phyloP scores from a whole-genome alignment of 768 basidiomycete species.

The Naganishia friedmannii region DNA sequence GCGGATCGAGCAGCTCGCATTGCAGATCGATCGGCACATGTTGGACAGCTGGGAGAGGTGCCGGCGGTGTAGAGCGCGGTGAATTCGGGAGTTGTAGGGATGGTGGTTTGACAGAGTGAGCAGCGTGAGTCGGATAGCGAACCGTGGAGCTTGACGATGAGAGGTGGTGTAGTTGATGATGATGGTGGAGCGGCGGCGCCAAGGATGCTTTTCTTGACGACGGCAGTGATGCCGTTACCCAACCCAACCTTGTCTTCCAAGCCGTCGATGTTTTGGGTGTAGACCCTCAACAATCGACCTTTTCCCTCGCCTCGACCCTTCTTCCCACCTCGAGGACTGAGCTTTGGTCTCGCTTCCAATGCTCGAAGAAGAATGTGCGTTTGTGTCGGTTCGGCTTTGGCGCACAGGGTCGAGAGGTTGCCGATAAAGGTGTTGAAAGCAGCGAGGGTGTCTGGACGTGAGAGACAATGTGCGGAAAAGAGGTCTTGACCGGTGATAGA shows the following conservation, averaged over 20 bases:
- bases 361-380: constrained; percentile 86
- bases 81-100: neutral
- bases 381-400: constrained; percentile 66
- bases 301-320: constrained; percentile 54
- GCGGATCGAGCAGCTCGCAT: constrained; percentile 75
- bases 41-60: constrained; percentile 15
- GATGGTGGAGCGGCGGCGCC: neutral
- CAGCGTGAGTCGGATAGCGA: constrained; percentile 19
- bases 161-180: neutral
- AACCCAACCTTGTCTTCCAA: constrained; percentile 80
- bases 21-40: constrained; percentile 49
- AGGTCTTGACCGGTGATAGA: constrained; percentile 83
- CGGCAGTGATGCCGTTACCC: neutral
- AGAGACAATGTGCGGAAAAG: constrained; percentile 88
- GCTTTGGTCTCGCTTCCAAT: constrained; percentile 57
- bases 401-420: constrained; percentile 71
- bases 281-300: constrained; percentile 79
- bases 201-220: neutral
- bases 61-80: constrained; percentile 7
- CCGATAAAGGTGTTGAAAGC: constrained; percentile 95
- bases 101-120: constrained; percentile 16
- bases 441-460: constrained; percentile 75
- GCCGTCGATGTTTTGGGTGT: constrained; percentile 98
- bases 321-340: constrained; percentile 20
- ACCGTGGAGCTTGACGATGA: constrained; percentile 17